Evolutionary conservation across 371 early-diverging fungal species (phyloP), one percentile per base, ranked within the genome.

Genomic region (Rozella allomycis): DNA sequence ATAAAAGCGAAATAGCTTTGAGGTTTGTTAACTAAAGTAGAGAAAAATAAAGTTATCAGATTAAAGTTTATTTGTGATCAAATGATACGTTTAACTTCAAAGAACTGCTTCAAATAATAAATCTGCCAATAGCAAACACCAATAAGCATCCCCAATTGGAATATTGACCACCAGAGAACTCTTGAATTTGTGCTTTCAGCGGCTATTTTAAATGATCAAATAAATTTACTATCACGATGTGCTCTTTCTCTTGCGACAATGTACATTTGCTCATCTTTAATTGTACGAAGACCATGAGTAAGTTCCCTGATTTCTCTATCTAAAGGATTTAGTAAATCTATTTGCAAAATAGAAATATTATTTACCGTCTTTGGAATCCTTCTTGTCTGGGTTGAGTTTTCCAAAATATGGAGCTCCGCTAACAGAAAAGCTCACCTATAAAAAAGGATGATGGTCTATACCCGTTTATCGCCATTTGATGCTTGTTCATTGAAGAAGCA

Each of bases 101-200:
- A 78, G 54, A 74, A 74, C 17, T 68, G 60, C 44, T 69, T 73
- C 26, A 76, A 56, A 37, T 74, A 75, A 22, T 51, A 57, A 31
- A 78, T 59, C 45, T 78, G 78, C 60, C 64, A 71, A 25, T 57
- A 41, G 41, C 70, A 69, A 31, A 71, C 74, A 23, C 50, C 55
- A 18, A 67, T 43, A 26, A 78, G 47, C 34, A 75, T 46, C 13
- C 38, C 51, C 22, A 63, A 44, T 47, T 78, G 72, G 30, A 64
- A 52, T 14, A 72, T 39, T n/a, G 76, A 72, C 77, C 77, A 76
- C 69, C 72, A 72, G 34, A 70, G 62, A 21, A 74, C 74, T 40
- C 77, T 68, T 21, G 58, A 41, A 43, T 76, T 72, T n/a, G 74
- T 73, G 46, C 64, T 65, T 47, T 74, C 71, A 39, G 69, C 72